Conservation (phyloP, 1,284 basidiomycete species). For the Moesziomyces sp. region DNA sequence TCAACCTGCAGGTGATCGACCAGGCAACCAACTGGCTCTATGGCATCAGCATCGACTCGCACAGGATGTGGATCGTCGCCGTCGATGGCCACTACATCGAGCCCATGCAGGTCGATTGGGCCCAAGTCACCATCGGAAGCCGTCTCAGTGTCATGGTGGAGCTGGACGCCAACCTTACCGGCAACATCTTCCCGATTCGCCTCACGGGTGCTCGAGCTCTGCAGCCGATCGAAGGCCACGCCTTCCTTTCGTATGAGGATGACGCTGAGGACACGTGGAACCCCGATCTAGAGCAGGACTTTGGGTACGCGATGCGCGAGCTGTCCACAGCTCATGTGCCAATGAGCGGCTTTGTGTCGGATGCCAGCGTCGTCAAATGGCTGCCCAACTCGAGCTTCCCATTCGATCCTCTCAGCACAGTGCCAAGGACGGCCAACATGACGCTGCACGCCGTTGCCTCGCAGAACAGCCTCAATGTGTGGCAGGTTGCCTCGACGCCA, state of each 20-base stretch:
- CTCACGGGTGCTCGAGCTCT: slow-evolving; percentile 44
- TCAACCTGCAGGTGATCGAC: slow-evolving; percentile 47
- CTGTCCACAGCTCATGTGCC: slow-evolving; percentile 26
- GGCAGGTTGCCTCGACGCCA: slow-evolving; percentile 48
- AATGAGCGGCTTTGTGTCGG: slow-evolving; percentile 34
- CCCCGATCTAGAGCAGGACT: slow-evolving; percentile 34
- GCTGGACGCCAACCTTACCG: slow-evolving; percentile 19
- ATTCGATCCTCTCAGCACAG: slow-evolving; percentile 28
- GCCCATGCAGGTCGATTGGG: slow-evolving; percentile 37
- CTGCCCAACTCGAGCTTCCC: slow-evolving; percentile 30
- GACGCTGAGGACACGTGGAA: slow-evolving; percentile 24
- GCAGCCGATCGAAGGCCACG: slow-evolving; percentile 49
- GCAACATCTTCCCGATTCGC: slow-evolving; percentile 41
- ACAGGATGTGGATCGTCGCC: slow-evolving; percentile 47
- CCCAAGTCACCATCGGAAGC: slow-evolving; percentile 51
- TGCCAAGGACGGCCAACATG: slow-evolving; percentile 35
- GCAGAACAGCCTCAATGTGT: slow-evolving; percentile 51
- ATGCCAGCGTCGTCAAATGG: slow-evolving; percentile 37
- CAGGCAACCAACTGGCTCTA: slow-evolving; percentile 42
- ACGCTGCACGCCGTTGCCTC: slow-evolving; percentile 52
- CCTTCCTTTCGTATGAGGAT: slow-evolving; percentile 46
- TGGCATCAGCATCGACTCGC: slow-evolving; percentile 23
- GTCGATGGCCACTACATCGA: slow-evolving; percentile 49
- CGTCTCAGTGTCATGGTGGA: slow-evolving; percentile 50
- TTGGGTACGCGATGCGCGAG: slow-evolving; percentile 21